These are phyloP conservation scores for Didymella segeticola DNA, from an alignment of 2,329 filamentous ascomycete genomes.

Conservation along the genomic window DNA sequence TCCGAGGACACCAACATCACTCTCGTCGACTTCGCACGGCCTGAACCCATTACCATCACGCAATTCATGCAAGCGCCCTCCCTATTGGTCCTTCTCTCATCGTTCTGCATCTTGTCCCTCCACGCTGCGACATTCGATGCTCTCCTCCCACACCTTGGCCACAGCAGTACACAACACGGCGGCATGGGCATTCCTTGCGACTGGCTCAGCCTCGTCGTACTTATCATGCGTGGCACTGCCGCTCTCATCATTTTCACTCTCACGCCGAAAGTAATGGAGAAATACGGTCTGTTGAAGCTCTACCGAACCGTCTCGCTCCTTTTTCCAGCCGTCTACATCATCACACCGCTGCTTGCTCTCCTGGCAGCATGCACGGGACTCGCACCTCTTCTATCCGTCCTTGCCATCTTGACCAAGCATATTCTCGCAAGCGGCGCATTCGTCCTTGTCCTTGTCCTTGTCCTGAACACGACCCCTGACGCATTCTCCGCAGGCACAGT, in stretches of 20 bases:
- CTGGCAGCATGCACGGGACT: slow-evolving; percentile 44
- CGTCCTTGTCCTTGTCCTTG: slow-evolving; percentile 54
- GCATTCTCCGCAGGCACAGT: slow-evolving; percentile 56
- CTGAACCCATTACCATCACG: slow-evolving; percentile 52
- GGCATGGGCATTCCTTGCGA: slow-evolving; percentile 57
- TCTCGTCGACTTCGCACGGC: slow-evolving; percentile 46
- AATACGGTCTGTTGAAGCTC: slow-evolving; percentile 51
- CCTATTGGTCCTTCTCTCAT: slow-evolving; percentile 54
- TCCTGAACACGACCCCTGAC: slow-evolving; percentile 57
- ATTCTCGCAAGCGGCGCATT: slow-evolving; percentile 51
- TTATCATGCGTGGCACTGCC: slow-evolving; percentile 52
- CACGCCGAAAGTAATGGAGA: slow-evolving; percentile 48
- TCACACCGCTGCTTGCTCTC: slow-evolving; percentile 50
- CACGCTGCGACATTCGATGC: slow-evolving; percentile 62
- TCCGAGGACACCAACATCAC: slow-evolving; percentile 46
- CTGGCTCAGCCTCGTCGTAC: slow-evolving; percentile 52
- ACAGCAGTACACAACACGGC: slow-evolving; percentile 53
- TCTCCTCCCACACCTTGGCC: slow-evolving; percentile 56
- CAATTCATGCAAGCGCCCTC: slow-evolving; percentile 57
- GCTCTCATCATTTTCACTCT: slow-evolving; percentile 48
- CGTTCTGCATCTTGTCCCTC: slow-evolving; percentile 62
- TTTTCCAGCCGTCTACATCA: slow-evolving; percentile 51
- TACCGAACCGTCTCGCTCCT: slow-evolving; percentile 51
- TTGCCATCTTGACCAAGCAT: slow-evolving; percentile 53
- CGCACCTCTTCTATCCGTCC: slow-evolving; percentile 47